A percentile compares a stretch with the other conserved stretches of the same genome.
phyloP scores from a whole-genome alignment of 352 stramenopile species.

The Pythium biforme region DNA sequence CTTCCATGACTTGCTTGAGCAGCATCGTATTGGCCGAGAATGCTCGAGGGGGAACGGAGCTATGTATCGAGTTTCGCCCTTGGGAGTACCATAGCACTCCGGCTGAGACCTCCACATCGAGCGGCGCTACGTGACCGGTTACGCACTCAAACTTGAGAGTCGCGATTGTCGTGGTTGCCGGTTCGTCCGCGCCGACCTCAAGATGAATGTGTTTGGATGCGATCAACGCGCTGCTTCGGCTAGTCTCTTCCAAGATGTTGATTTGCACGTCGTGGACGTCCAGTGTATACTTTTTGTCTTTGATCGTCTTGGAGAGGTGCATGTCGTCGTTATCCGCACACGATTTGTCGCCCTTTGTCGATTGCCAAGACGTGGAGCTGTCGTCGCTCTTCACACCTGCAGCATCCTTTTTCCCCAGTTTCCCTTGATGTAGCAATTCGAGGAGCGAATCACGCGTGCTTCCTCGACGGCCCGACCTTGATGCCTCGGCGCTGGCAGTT shows the following conservation, averaged over 20 bases:
- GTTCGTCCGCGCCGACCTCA: conserved; percentile 56
- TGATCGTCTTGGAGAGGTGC: conserved; percentile 34
- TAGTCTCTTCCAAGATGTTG: conserved; percentile 70
- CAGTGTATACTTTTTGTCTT: conserved; percentile 70
- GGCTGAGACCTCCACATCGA: conserved; percentile 72
- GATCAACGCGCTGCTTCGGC: conserved; percentile 62
- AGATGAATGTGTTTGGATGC: conserved; percentile 79
- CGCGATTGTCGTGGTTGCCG: conserved; percentile 44
- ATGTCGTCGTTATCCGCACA: conserved; percentile 16
- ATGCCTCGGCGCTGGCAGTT: not conserved
- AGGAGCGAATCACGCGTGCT: conserved; percentile 64
- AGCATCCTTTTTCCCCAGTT: conserved; percentile 46
- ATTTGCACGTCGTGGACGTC: conserved; percentile 79
- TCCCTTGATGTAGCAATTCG: conserved; percentile 74
- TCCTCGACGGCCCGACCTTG: conserved; percentile 25
- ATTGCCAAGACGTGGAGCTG: conserved; percentile 6
- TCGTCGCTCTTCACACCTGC: conserved; percentile 16
- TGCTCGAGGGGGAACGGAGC: not conserved
- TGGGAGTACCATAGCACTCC: conserved; percentile 72
- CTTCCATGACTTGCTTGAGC: conserved; percentile 76
- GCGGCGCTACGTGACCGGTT: conserved; percentile 64
- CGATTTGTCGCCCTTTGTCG: conserved; percentile 13
- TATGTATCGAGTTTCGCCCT: not conserved
- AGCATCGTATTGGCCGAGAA: conserved; percentile 33
- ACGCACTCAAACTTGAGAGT: conserved; percentile 67